Evolutionary conservation across 2,329 filamentous ascomycete species (phyloP).

Genomic region (Fusarium citri): DNA sequence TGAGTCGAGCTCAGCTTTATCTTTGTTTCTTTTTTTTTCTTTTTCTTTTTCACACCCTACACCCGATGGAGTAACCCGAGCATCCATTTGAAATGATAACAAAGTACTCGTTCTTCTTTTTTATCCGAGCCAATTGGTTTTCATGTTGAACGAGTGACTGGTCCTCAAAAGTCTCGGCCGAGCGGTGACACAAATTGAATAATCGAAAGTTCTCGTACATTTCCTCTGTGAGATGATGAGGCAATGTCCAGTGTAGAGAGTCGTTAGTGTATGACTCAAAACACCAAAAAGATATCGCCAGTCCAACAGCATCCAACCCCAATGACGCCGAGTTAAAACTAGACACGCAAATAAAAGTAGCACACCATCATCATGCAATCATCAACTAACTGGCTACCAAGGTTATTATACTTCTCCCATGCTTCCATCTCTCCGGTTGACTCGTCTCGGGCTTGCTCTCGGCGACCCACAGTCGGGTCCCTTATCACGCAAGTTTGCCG

Average conservation of each 20-base stretch:
- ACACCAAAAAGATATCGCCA: constrained; percentile 38
- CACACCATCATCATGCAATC: constrained; percentile 36
- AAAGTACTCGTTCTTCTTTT: constrained; percentile 15
- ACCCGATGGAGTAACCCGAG: constrained; percentile 38
- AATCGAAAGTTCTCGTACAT: neutral
- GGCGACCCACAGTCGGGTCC: constrained; percentile 48
- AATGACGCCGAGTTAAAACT: constrained; percentile 14
- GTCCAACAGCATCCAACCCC: neutral
- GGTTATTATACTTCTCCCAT: constrained; percentile 8
- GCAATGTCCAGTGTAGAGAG: neutral
- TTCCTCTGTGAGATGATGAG: neutral
- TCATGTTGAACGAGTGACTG: constrained; percentile 18
- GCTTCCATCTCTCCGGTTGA: constrained; percentile 21
- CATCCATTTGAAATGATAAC: constrained; percentile 29
- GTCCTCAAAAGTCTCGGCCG: constrained; percentile 8
- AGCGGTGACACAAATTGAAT: constrained; percentile 1
- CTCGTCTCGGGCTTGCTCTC: constrained; percentile 47
- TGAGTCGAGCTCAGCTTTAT: neutral
- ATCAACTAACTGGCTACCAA: neutral
- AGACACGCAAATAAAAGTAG: constrained; percentile 5
- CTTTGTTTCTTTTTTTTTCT: neutral
- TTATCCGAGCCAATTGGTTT: constrained; percentile 40
- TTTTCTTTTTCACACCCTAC: constrained; percentile 11
- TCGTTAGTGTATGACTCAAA: constrained; percentile 20
- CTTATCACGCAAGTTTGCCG: constrained; percentile 43